Evolutionary conservation across 371 early-diverging fungal genomes (phyloP).

Genomic region (Syncephalastrum sp.): DNA sequence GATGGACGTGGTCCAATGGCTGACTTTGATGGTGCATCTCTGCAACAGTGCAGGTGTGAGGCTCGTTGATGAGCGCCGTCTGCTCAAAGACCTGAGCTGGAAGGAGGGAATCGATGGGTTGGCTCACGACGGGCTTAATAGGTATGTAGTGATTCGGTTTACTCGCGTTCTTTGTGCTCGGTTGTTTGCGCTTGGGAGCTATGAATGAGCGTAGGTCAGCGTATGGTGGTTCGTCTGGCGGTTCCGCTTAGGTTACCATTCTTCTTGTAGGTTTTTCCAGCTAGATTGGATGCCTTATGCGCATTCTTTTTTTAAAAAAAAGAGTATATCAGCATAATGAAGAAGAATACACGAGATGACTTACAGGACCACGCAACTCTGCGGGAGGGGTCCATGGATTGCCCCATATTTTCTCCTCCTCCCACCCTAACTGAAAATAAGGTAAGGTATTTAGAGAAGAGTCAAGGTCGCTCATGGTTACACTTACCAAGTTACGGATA

Average conservation of each 20-base stretch:
- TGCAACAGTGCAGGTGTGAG: conserved; percentile 20
- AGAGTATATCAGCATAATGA: not conserved
- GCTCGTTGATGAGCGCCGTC: conserved; percentile 18
- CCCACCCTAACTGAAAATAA: conserved; percentile 42
- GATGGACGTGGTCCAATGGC: conserved; percentile 37
- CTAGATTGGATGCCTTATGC: conserved; percentile 41
- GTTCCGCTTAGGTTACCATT: not conserved
- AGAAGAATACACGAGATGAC: not conserved
- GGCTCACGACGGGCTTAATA: too few relatives aligned
- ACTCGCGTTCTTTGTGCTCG: too few relatives aligned
- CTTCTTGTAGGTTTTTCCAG: conserved; percentile 41
- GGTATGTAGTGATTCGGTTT: too few relatives aligned
- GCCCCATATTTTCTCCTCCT: conserved; percentile 48
- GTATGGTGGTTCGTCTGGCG: conserved; percentile 1
- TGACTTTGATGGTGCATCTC: conserved; percentile 37
- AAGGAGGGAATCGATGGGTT: too few relatives aligned
- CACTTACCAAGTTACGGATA: conserved; percentile 58
- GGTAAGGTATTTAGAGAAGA: not conserved
- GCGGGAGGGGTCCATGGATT: conserved; percentile 47
- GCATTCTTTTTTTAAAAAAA: conserved; percentile 23
- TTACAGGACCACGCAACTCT: conserved; percentile 24
- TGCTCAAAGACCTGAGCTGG: conserved; percentile 12
- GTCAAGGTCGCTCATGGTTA: not conserved
- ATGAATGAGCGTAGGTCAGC: too few relatives aligned
- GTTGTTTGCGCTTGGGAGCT: too few relatives aligned